Percentiles rank a stretch among this genome's conserved stretches.
Conservation (phyloP, 2,329 filamentous ascomycete genomes). For the Nigrospora osmanthi region DNA sequence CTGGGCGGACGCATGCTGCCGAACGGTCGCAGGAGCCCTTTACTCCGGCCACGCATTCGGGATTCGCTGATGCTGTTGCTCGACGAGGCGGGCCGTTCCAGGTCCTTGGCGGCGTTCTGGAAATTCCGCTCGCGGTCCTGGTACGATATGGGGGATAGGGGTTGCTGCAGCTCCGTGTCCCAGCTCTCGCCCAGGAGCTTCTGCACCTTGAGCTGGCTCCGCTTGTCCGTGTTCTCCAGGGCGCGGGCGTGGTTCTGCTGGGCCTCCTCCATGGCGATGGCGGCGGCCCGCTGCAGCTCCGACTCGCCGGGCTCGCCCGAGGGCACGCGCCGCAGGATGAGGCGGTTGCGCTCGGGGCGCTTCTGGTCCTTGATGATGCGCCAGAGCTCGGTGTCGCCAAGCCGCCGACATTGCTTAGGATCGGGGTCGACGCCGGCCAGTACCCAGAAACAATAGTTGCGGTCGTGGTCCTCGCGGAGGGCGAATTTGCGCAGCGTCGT, state of each 20-base stretch:
- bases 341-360: conserved; percentile 77
- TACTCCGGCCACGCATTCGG: conserved; percentile 26
- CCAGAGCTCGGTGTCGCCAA: conserved; percentile 83
- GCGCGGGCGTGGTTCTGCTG: conserved; percentile 62
- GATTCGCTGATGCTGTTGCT: conserved; percentile 33
- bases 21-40: conserved; percentile 65
- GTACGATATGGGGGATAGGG: conserved; percentile 73
- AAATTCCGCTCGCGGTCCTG: conserved; percentile 63
- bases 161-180: conserved; percentile 72
- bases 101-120: conserved; percentile 47
- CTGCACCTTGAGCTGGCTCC: conserved; percentile 81
- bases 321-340: conserved; percentile 90
- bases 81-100: conserved; percentile 45
- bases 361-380: conserved; percentile 82
- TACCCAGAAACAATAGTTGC: conserved; percentile 96
- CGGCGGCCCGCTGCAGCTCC: conserved; percentile 79
- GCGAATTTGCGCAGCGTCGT: conserved; percentile 83
- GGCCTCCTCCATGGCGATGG: conserved; percentile 82
- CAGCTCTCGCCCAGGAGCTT: conserved; percentile 84
- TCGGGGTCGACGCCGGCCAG: conserved; percentile 79
- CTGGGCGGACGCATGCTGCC: conserved; percentile 89
- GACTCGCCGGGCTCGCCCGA: conserved; percentile 81
- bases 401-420: conserved; percentile 68
- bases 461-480: conserved; percentile 81
- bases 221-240: conserved; percentile 58